Base-by-base conservation (phyloP, 1,284 basidiomycete genomes). In the Nidula niveotomentosa region DNA sequence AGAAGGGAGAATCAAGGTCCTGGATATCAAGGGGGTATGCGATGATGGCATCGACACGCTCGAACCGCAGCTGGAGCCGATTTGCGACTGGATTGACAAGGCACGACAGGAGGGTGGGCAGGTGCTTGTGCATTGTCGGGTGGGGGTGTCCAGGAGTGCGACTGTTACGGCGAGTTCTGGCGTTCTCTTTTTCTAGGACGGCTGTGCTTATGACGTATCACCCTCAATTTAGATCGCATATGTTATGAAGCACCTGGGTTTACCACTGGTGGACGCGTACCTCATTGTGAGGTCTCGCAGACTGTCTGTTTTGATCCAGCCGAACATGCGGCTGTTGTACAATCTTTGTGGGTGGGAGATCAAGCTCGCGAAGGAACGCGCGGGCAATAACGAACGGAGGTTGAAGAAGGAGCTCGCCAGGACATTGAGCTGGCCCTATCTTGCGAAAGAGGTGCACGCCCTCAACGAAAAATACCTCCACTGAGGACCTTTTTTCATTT, bases 11-110 rank as follows among this genome's bases (percentile, higher is more conserved):
- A 94, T 96, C 67, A 88, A 88, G 64, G 93, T 95, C 39, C 80
- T 95, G 55, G 93, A 95, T 69, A 90, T 96, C 71, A 88, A 94
- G 71, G 89, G 88, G 49, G 86, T 94, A 13, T 92, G 92, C 64
- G 96, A 98, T 70, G 96, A 98, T 67, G 96, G 96, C 6, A 97
- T 97, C 68, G 95, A 97, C 73, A 93, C 93, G 36, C 83, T 98
- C 17, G 88, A 94, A 60, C 91, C 91, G 3, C 88, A 95, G 69
- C 83, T 99, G 48, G 86, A 86, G 53, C 86, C 90, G 5, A 90
- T 96, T 17, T 93, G 94, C 66, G 88, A 90, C 52, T 98, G 94
- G 91, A 98, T 99, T 67, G 94, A 98, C 65, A 76, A 84, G 49
- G 96, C 94, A 15, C 78, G 94, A 33, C 71, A 76, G 41, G 79